Base-by-base conservation (phyloP, 1,284 basidiomycete species). In the Rhodotorula sp. region DNA sequence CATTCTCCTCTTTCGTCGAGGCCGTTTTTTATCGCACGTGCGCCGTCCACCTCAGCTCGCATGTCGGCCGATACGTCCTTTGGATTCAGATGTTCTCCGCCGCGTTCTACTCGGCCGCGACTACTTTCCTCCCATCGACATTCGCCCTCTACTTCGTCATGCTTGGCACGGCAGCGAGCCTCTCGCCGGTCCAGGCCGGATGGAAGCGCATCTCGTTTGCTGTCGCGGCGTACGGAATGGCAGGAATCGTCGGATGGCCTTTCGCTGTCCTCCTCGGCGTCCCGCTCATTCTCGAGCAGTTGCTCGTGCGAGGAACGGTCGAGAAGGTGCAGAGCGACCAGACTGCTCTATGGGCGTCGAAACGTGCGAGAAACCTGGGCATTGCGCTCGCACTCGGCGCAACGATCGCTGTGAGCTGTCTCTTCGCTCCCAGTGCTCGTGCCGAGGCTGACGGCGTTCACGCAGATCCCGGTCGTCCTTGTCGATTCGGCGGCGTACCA, bases 161-260 rank as follows among this genome's bases (percentile, higher is more conserved):
- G 71, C 82, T 95, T 58, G 95, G 92, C 1, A 89, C 87, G 72
- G 86, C 92, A 0, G 91, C 85, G 75, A 87, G 87, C 5, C 82
- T 96, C 65, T 84, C 87, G 62, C 90, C 91, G 0, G 83, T 81
- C 82, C 50, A 81, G 80, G 44, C 77, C 79, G 71, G 81, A 81
- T 63, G 83, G 90, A 65, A 87, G 22, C 75, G 81, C 28, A 81
- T 81, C 22, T 76, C 66, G 13, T 64, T 58, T 37, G 80, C 65
- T 80, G 83, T 24, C 86, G 69, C 90, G 37, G 85, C 52, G 92
- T 78, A 94, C 78, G 92, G 91, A 1, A 79, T 88, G 5, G 94
- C 92, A 6, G 92, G 89, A 4, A 86, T 99, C 59, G 85, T 95
- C 47, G 96, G 95, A 24, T 99, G 96, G 96, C 96, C 96, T 1